A percentile compares a stretch with the other conserved stretches of the same genome.
These are phyloP conservation scores for Metroxylon sagu DNA, from an alignment of 176 grass and related monocot species.

Conservation along the genomic window DNA sequence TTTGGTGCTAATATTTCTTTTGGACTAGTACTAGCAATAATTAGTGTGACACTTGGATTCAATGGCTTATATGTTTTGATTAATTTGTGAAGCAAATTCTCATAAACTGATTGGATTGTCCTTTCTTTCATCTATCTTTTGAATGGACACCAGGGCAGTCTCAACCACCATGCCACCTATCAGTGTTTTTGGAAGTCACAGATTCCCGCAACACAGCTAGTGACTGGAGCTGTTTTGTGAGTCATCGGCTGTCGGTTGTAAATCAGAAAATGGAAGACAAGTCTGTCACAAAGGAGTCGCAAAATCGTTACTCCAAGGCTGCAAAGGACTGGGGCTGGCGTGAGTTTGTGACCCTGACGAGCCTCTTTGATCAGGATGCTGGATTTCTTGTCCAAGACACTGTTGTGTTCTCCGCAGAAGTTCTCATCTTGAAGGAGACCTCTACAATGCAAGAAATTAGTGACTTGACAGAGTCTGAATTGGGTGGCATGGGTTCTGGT, in stretches of 20 bases:
- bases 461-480: conserved; percentile 35
- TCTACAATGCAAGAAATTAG: conserved; percentile 57
- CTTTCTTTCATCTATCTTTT: conserved; percentile 1
- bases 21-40: no score
- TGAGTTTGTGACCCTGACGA: conserved; percentile 89
- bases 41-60: no score
- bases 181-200: conserved; percentile 91
- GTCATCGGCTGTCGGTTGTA: conserved; percentile 81
- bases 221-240: conserved; percentile 98
- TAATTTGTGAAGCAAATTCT: no score
- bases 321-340: conserved; percentile 99
- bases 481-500: conserved; percentile 29
- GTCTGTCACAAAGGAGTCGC: conserved; percentile 88
- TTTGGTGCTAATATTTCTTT: no score
- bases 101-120: conserved; percentile 3
- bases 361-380: conserved; percentile 89
- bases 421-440: conserved; percentile 90
- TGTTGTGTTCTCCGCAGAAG: conserved; percentile 77
- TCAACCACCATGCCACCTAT: conserved; percentile 91
- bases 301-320: conserved; percentile 94
- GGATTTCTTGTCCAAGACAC: conserved; percentile 88
- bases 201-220: conserved; percentile 55
- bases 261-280: conserved; percentile 89
- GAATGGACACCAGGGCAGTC: conserved; percentile 75
- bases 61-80: no score